Conservation (phyloP, 371 early-diverging fungal genomes). For the Syncephalastrum racemosum region DNA sequence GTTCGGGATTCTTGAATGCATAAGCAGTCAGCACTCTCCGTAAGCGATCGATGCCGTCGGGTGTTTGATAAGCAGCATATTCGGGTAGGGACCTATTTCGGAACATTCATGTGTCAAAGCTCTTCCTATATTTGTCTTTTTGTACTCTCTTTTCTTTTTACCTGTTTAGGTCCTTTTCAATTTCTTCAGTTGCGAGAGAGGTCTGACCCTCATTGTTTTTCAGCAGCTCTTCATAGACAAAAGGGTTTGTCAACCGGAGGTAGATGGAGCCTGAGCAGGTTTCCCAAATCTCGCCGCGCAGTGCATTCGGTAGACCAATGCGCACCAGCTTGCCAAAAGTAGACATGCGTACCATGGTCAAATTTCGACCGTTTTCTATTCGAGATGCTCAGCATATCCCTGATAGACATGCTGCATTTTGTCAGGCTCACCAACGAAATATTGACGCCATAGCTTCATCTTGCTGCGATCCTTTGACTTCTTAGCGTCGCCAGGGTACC, state of each 20-base stretch:
- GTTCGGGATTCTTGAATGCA: constrained; percentile 83
- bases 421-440: constrained; percentile 55
- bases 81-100: constrained; percentile 79
- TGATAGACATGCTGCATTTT: background rate
- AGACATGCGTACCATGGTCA: constrained; percentile 79
- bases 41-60: constrained; percentile 88
- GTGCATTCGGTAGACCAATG: constrained; percentile 86
- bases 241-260: constrained; percentile 81
- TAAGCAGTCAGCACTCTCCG: constrained; percentile 89
- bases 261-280: constrained; percentile 88
- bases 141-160: constrained; percentile 13
- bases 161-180: constrained; percentile 96
- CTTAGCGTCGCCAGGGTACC: constrained; percentile 84
- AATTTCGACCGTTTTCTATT: constrained; percentile 86
- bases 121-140: background rate
- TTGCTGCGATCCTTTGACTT: constrained; percentile 77
- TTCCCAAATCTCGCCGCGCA: constrained; percentile 98
- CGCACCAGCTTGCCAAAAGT: constrained; percentile 90
- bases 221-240: constrained; percentile 77
- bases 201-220: constrained; percentile 63
- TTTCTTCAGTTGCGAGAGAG: constrained; percentile 87
- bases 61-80: constrained; percentile 89
- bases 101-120: background rate
- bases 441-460: constrained; percentile 75
- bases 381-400: constrained; percentile 17